Conservation (phyloP, 2,329 filamentous ascomycete species). For the Fusarium luffae region DNA sequence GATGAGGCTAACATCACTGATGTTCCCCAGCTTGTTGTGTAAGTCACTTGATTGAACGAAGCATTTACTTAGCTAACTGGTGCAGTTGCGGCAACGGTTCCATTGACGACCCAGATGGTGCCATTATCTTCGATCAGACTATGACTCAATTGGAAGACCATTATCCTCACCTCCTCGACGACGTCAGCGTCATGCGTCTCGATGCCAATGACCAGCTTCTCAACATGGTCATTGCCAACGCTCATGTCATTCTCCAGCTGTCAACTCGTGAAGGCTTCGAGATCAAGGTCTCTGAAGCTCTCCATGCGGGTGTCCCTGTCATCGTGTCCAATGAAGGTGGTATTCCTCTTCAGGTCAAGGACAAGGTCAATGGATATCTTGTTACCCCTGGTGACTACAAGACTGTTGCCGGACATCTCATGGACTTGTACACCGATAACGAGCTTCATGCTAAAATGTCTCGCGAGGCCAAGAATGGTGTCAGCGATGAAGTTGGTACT, state of each 20-base stretch:
- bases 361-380: conserved; percentile 78
- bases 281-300: conserved; percentile 85
- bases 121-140: conserved; percentile 76
- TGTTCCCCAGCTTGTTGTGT: conserved; percentile 77
- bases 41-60: conserved; percentile 36
- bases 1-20: conserved; percentile 63
- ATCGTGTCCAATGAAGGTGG: conserved; percentile 82
- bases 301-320: conserved; percentile 82
- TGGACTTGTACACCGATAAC: conserved; percentile 73
- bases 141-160: conserved; percentile 72
- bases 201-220: conserved; percentile 83
- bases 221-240: conserved; percentile 78
- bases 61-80: conserved; percentile 3
- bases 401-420: conserved; percentile 74
- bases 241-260: conserved; percentile 79
- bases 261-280: conserved; percentile 87
- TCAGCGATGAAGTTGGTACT: conserved; percentile 85
- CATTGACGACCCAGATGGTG: conserved; percentile 83
- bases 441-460: conserved; percentile 75
- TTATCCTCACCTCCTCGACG: conserved; percentile 70
- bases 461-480: conserved; percentile 69
- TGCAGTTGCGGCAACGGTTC: conserved; percentile 76
- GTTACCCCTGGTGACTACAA: conserved; percentile 77
- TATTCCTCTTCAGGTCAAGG: conserved; percentile 80
- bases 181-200: conserved; percentile 80